These are phyloP conservation scores for Epichloe hybrida DNA, from an alignment of 2,329 filamentous ascomycete genomes.

Conservation along the genomic window DNA sequence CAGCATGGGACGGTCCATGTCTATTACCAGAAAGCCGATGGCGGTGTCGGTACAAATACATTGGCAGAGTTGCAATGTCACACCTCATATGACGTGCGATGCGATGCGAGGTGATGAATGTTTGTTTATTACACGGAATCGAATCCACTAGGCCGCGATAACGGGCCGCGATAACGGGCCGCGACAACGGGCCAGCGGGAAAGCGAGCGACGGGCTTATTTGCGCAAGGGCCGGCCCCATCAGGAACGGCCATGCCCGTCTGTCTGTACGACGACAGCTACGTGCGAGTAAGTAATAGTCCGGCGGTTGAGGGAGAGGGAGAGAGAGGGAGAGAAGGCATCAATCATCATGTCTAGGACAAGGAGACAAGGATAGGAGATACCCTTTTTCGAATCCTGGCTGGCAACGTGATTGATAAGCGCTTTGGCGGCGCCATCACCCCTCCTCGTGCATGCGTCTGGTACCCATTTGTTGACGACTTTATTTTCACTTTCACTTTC, in stretches of 20 bases:
- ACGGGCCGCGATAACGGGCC: background rate
- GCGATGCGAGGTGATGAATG: background rate
- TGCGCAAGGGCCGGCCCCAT: slow-evolving; percentile 3
- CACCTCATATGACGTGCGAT: background rate
- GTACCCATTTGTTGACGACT: no score
- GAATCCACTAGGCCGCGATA: background rate
- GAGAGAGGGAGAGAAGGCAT: no score
- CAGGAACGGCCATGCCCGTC: background rate
- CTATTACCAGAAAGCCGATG: background rate
- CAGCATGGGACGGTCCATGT: background rate
- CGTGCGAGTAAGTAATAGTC: background rate
- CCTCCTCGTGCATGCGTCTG: no score
- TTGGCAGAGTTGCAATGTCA: slow-evolving; percentile 1
- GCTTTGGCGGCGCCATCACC: no score
- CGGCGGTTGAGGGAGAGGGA: no score
- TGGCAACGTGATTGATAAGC: no score
- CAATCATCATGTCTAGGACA: no score
- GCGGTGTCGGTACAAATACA: background rate
- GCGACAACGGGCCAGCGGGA: background rate
- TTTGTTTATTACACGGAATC: background rate
- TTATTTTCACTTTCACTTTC: no score
- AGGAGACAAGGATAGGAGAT: no score
- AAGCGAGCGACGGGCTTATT: background rate
- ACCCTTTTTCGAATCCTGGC: no score
- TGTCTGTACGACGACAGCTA: background rate